Conservation (phyloP, 2,329 filamentous ascomycete species). For the Amauroascus verrucosus region DNA sequence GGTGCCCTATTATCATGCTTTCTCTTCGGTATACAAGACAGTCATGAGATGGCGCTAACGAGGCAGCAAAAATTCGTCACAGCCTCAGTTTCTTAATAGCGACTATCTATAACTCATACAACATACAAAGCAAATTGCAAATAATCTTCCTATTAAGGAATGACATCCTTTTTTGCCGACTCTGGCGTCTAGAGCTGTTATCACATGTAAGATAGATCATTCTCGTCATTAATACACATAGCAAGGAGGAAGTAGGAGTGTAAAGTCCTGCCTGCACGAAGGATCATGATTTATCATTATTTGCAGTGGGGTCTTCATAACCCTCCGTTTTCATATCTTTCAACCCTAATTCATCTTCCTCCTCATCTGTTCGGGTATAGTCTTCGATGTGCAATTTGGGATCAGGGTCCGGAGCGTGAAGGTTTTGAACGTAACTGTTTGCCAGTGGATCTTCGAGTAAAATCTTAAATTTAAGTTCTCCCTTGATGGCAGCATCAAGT, state of each 20-base stretch:
- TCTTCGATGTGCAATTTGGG: slow-evolving; percentile 70
- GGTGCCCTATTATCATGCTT: too few relatives aligned
- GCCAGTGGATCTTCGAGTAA: slow-evolving; percentile 80
- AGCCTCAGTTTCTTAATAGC: too few relatives aligned
- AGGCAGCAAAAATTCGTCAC: too few relatives aligned
- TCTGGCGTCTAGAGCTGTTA: not conserved
- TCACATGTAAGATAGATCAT: not conserved
- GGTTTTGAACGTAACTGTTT: slow-evolving; percentile 85
- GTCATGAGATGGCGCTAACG: too few relatives aligned
- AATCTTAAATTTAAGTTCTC: slow-evolving; percentile 69
- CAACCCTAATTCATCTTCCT: slow-evolving; percentile 86
- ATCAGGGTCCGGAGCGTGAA: slow-evolving; percentile 69
- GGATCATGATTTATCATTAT: not conserved
- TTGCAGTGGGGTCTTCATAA: slow-evolving; percentile 50
- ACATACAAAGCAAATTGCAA: too few relatives aligned
- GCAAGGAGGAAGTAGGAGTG: not conserved
- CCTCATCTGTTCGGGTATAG: slow-evolving; percentile 79
- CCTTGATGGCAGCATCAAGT: slow-evolving; percentile 67
- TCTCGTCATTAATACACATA: not conserved
- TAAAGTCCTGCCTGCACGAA: not conserved
- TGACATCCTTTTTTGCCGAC: too few relatives aligned
- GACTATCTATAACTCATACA: too few relatives aligned
- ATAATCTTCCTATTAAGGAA: too few relatives aligned
- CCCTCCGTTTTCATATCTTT: slow-evolving; percentile 87
- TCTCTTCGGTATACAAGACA: too few relatives aligned